phyloP scores from a whole-genome alignment of 2,329 filamentous ascomycete species.

The Cercospora sesami region DNA sequence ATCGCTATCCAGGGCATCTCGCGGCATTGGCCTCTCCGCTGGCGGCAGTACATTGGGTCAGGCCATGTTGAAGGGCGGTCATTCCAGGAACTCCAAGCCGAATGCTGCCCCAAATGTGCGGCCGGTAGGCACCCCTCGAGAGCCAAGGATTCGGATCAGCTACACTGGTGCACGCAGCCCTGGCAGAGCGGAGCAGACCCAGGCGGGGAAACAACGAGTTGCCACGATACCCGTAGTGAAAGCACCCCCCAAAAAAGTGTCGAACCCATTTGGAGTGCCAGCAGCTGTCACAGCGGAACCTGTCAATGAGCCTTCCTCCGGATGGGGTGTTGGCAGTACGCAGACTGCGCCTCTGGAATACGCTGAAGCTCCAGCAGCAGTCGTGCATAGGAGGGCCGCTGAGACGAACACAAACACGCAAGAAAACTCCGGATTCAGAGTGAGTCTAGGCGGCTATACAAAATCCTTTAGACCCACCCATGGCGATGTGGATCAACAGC shows the following conservation, averaged over 20 bases:
- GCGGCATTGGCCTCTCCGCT: background rate
- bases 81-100: background rate
- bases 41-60: background rate
- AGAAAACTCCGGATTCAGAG: background rate
- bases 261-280: slow-evolving; percentile 12
- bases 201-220: background rate
- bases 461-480: slow-evolving; percentile 5
- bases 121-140: background rate
- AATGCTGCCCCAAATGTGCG: background rate
- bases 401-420: background rate
- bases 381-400: background rate
- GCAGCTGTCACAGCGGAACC: background rate
- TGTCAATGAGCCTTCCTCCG: background rate
- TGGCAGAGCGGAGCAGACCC: background rate
- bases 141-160: background rate
- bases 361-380: background rate
- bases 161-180: background rate
- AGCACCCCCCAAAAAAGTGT: slow-evolving; percentile 2
- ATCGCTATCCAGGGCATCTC: background rate
- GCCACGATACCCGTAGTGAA: background rate
- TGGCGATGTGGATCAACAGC: background rate
- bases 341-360: slow-evolving; percentile 16
- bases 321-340: slow-evolving; percentile 18
- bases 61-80: background rate
- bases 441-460: background rate